Evolutionary conservation across 495 filamentous ascomycete genomes (phyloP).

Genomic region (Neurospora terricola): DNA sequence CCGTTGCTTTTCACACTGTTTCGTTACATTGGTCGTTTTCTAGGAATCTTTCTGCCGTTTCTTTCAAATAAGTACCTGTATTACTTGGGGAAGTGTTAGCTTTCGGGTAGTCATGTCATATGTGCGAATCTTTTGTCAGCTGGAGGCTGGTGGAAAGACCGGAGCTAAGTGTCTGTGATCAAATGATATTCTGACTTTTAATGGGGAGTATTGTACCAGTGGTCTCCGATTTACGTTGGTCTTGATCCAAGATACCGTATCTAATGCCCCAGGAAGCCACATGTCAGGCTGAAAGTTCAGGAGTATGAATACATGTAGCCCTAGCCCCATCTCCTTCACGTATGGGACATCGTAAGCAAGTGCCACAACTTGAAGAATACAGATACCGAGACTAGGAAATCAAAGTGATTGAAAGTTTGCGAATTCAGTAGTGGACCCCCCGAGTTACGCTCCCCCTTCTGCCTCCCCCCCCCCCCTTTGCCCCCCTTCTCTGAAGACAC

Average conservation of each 20-base stretch:
- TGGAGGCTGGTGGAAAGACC: neutral
- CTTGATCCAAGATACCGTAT: neutral
- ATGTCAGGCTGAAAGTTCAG: neutral
- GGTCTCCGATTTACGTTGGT: neutral
- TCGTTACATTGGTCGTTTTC: neutral
- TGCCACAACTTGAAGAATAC: neutral
- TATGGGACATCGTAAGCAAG: neutral
- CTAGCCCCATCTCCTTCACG: neutral
- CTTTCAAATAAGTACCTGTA: neutral
- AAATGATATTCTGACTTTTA: neutral
- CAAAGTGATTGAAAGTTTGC: neutral
- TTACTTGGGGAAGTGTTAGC: neutral
- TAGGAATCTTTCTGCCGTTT: neutral
- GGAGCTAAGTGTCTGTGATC: neutral
- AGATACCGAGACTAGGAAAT: neutral
- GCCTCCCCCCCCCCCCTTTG: neutral
- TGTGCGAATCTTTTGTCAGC: neutral
- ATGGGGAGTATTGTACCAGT: neutral
- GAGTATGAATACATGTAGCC: neutral
- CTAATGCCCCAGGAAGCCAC: neutral
- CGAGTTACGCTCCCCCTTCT: neutral
- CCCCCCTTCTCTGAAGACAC: neutral
- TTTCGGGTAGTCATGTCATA: neutral
- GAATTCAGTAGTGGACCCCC: neutral
- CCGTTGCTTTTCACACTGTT: neutral